Conservation (phyloP, 306 rosid genomes). For the Vigna hirtella region DNA sequence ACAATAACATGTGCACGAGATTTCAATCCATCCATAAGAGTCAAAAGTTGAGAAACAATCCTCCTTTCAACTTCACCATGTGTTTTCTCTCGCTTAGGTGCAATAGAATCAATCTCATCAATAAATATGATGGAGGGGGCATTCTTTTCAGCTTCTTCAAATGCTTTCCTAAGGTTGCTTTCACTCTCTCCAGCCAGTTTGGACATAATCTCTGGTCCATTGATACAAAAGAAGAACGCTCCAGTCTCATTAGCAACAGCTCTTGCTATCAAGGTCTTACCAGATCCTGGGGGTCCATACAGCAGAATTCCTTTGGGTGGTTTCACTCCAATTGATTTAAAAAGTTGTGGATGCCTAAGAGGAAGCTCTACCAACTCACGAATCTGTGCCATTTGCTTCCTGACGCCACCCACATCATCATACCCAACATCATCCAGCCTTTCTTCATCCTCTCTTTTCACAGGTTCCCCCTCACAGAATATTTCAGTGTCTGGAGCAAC, state of each 20-base stretch:
- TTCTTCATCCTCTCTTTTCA: constrained; percentile 71
- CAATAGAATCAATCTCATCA: constrained; percentile 75
- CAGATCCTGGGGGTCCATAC: constrained; percentile 79
- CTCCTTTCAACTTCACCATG: constrained; percentile 74
- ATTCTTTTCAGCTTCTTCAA: constrained; percentile 77
- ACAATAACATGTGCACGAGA: constrained; percentile 70
- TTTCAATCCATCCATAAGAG: constrained; percentile 72
- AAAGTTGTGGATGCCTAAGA: constrained; percentile 73
- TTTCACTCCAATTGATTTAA: constrained; percentile 73
- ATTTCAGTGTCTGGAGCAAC: constrained; percentile 78
- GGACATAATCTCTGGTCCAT: constrained; percentile 76
- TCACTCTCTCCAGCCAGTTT: constrained; percentile 77
- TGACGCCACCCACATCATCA: constrained; percentile 79
- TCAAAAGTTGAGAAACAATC: constrained; percentile 71
- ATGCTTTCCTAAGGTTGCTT: constrained; percentile 71
- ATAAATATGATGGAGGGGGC: constrained; percentile 74
- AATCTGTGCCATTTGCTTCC: constrained; percentile 78
- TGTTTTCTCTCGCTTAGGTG: constrained; percentile 76
- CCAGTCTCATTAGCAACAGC: constrained; percentile 79
- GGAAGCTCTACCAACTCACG: constrained; percentile 76
- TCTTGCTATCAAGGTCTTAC: constrained; percentile 69
- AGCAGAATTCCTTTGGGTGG: constrained; percentile 75
- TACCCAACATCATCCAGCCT: constrained; percentile 70
- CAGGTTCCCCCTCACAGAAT: constrained; percentile 70
- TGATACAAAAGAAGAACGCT: constrained; percentile 73